phyloP scores from a whole-genome alignment of 768 basidiomycete species.

The Hypsizygus marmoreus region DNA sequence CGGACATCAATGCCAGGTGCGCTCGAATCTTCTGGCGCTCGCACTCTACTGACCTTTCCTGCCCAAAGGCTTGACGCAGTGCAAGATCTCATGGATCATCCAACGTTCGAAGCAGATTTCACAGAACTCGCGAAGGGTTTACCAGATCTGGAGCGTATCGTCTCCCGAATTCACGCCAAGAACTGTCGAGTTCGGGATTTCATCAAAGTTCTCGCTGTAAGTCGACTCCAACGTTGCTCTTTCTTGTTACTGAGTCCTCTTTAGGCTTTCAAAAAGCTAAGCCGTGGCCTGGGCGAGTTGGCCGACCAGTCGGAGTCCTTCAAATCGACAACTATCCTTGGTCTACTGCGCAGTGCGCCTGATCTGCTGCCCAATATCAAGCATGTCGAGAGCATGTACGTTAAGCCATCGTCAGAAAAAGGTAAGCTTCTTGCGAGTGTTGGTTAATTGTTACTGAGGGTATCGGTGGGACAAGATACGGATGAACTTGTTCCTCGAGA shows the following conservation, averaged over 20 bases:
- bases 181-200: slow-evolving; percentile 89
- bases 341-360: slow-evolving; percentile 78
- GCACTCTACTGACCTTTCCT: not conserved
- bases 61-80: slow-evolving; percentile 86
- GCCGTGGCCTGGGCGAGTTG: slow-evolving; percentile 62
- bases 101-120: slow-evolving; percentile 77
- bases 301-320: slow-evolving; percentile 71
- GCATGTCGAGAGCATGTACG: slow-evolving; percentile 74
- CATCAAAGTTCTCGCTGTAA: slow-evolving; percentile 74
- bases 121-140: slow-evolving; percentile 74
- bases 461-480: too few relatives aligned
- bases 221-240: slow-evolving; percentile 13
- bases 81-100: slow-evolving; percentile 82
- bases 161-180: slow-evolving; percentile 94
- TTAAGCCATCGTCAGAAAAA: slow-evolving; percentile 53
- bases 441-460: too few relatives aligned
- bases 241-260: not conserved
- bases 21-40: not conserved
- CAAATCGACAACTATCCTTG: slow-evolving; percentile 72
- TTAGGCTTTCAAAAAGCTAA: slow-evolving; percentile 78
- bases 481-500: slow-evolving; percentile 76
- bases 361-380: slow-evolving; percentile 73
- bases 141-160: slow-evolving; percentile 91
- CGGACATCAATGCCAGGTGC: slow-evolving; percentile 88
- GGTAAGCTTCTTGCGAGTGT: slow-evolving; percentile 48